Percentiles rank a stretch among this genome's conserved stretches.
Evolutionary conservation across 257 asterid genomes (phyloP).

Genomic region (Gentiana straminea): DNA sequence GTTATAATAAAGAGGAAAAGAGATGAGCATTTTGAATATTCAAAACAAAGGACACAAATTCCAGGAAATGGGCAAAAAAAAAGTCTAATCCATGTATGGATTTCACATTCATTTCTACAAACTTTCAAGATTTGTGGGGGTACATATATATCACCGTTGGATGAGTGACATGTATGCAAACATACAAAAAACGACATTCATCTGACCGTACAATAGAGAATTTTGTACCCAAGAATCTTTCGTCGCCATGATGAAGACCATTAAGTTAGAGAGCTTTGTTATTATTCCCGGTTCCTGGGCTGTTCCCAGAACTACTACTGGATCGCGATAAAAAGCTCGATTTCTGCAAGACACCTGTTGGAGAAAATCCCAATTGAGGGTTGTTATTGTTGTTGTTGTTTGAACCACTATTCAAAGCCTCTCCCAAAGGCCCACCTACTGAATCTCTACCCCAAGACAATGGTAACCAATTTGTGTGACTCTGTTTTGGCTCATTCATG

Average conservation of each 20-base stretch:
- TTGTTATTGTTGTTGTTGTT: slow-evolving; percentile 16
- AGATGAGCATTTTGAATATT: too few relatives aligned
- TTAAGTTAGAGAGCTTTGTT: slow-evolving; percentile 29
- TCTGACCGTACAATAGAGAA: too few relatives aligned
- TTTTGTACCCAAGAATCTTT: too few relatives aligned
- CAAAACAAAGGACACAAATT: too few relatives aligned
- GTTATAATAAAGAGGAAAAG: too few relatives aligned
- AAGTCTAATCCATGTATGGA: too few relatives aligned
- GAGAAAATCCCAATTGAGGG: slow-evolving; percentile 51
- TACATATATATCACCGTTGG: slow-evolving; percentile 5
- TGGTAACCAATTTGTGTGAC: slow-evolving; percentile 52
- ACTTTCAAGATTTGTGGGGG: slow-evolving; percentile 26
- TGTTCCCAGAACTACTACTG: slow-evolving; percentile 68
- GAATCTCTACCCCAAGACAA: slow-evolving; percentile 51
- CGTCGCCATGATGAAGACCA: slow-evolving; percentile 5
- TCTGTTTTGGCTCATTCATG: slow-evolving; percentile 25
- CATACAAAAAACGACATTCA: too few relatives aligned
- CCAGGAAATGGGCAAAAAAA: too few relatives aligned
- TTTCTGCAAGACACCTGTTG: slow-evolving; percentile 66
- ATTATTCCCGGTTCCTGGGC: slow-evolving; percentile 35
- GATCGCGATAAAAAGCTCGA: slow-evolving; percentile 53
- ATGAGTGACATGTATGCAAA: too few relatives aligned
- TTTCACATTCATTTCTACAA: neutral
- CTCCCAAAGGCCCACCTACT: slow-evolving; percentile 81
- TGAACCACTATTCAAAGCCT: slow-evolving; percentile 51